Percentiles rank a stretch among this genome's conserved stretches.
These are phyloP conservation scores for Skeletonema costatum DNA, from an alignment of 108 stramenopile species.

Conservation along the genomic window DNA sequence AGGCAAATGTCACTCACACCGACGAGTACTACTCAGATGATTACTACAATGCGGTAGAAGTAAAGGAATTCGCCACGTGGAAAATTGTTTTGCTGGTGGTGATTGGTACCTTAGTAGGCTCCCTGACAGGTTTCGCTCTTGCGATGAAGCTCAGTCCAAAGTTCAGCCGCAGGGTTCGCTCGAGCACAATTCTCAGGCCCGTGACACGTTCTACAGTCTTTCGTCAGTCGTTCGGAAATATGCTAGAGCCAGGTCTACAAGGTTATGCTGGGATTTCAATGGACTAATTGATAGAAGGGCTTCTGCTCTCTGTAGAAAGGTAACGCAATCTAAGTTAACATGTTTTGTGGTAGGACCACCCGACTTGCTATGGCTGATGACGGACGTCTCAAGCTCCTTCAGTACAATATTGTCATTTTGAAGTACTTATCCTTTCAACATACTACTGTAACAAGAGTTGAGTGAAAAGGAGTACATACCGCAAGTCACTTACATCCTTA, in stretches of 20 bases:
- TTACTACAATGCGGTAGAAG: conserved; percentile 38
- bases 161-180: conserved; percentile 24
- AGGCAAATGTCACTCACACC: conserved; percentile 48
- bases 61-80: conserved; percentile 24
- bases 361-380: not conserved
- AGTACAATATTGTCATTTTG: too few species aligned
- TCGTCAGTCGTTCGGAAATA: conserved; percentile 26
- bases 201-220: conserved; percentile 6
- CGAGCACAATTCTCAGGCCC: conserved; percentile 21
- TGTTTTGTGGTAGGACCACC: too few species aligned
- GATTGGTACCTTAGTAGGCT: conserved; percentile 50
- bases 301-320: not conserved
- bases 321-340: too few species aligned
- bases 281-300: not conserved
- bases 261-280: conserved; percentile 1
- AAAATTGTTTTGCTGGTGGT: conserved; percentile 41
- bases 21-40: conserved; percentile 63
- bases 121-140: conserved; percentile 58
- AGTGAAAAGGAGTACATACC: too few species aligned
- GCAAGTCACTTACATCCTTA: too few species aligned
- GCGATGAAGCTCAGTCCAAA: conserved; percentile 57
- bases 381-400: not conserved
- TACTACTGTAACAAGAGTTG: too few species aligned
- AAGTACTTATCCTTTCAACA: too few species aligned
- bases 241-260: conserved; percentile 17